These are phyloP conservation scores for Nicotiana noctiflora DNA, from an alignment of 257 asterid species.

Conservation along the genomic window DNA sequence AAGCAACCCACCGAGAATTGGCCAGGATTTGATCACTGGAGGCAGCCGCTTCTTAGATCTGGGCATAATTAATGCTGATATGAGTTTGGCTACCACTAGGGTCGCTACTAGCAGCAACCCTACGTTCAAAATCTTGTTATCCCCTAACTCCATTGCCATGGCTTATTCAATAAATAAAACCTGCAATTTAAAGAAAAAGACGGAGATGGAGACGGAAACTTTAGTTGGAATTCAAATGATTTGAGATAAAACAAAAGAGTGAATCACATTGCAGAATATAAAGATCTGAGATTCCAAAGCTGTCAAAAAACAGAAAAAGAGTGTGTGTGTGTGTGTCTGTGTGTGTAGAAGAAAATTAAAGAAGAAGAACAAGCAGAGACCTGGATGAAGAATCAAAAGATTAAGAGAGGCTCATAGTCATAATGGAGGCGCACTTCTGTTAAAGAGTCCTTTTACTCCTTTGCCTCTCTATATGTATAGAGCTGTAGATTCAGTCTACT, in stretches of 20 bases:
- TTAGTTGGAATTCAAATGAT: neutral
- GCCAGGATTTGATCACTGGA: slow-evolving; percentile 53
- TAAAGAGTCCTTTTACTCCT: too few species aligned
- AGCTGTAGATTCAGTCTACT: neutral
- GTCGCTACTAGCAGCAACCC: slow-evolving; percentile 71
- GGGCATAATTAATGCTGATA: slow-evolving; percentile 53
- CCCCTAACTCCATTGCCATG: slow-evolving; percentile 33
- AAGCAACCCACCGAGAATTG: slow-evolving; percentile 67
- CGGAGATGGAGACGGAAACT: too few species aligned
- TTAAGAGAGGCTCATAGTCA: too few species aligned
- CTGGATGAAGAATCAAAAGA: neutral
- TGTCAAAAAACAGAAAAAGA: too few species aligned
- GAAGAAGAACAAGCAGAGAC: neutral
- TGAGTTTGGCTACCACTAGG: slow-evolving; percentile 52
- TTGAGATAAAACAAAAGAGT: too few species aligned
- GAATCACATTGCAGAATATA: too few species aligned
- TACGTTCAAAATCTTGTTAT: slow-evolving; percentile 43
- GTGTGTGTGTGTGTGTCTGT: too few species aligned
- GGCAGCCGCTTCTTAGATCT: slow-evolving; percentile 70
- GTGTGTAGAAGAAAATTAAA: too few species aligned
- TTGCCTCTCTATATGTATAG: too few species aligned
- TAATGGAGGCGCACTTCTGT: neutral
- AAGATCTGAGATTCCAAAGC: neutral
- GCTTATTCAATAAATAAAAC: neutral
- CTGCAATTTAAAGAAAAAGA: neutral